Percentiles rank a stretch among this genome's conserved stretches.
Evolutionary conservation across 768 basidiomycete species (phyloP).

Genomic region (Leucocoprinus sp.): DNA sequence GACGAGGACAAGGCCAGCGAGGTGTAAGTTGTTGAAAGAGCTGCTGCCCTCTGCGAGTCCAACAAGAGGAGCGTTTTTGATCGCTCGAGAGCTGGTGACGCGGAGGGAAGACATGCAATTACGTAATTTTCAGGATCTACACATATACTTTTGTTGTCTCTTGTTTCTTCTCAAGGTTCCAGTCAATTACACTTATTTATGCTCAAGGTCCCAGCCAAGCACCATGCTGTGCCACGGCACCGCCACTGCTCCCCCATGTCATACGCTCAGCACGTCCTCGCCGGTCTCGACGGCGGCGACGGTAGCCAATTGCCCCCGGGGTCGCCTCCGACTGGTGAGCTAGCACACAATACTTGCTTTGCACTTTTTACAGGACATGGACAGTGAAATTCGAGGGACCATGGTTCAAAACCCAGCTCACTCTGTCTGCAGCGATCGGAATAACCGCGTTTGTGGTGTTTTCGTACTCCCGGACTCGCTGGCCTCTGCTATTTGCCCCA

Average conservation of each 20-base stretch:
- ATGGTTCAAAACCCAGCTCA: constrained; percentile 90
- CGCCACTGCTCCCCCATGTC: neutral
- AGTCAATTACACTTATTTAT: too few relatives aligned
- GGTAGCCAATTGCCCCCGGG: constrained; percentile 48
- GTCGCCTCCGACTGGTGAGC: constrained; percentile 56
- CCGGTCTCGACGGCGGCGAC: constrained; percentile 23
- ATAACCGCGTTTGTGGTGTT: constrained; percentile 77
- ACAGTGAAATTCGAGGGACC: constrained; percentile 82
- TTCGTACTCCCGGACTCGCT: constrained; percentile 80
- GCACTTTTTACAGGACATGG: constrained; percentile 7
- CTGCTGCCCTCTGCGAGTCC: constrained; percentile 84
- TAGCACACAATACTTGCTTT: neutral
- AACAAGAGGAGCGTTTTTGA: constrained; percentile 77
- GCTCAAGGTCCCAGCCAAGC: neutral
- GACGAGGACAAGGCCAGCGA: constrained; percentile 67
- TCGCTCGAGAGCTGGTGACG: constrained; percentile 63
- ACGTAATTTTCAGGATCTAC: too few relatives aligned
- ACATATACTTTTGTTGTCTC: too few relatives aligned
- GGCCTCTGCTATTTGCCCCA: constrained; percentile 87
- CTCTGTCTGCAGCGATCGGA: constrained; percentile 72
- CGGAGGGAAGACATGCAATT: constrained; percentile 37
- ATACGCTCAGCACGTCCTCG: neutral
- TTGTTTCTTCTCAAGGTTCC: too few relatives aligned
- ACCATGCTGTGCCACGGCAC: neutral
- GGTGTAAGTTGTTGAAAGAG: constrained; percentile 72